Evolutionary conservation across 2,329 filamentous ascomycete genomes (phyloP), one percentile per base, ranked within the genome.

Genomic region (Hypoxylon sp.): DNA sequence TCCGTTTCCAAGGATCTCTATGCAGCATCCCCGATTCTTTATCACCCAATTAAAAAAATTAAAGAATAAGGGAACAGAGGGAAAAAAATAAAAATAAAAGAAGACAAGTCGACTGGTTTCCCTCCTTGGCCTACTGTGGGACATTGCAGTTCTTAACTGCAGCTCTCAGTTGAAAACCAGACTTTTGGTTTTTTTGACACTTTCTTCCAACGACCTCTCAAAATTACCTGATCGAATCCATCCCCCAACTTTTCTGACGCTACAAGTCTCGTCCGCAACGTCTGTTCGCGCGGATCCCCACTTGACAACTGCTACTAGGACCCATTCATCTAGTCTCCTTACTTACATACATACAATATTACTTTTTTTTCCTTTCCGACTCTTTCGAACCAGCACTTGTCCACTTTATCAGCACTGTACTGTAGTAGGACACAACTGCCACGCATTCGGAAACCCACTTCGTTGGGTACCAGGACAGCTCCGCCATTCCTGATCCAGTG

Each of bases 391-490:
- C 53, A 30, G 55, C 50, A 67, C 65, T 63, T 60, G 60, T 58
- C 68, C 64, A 70, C 61, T 50, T 64, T 70, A 70, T 70, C 67
- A 67, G 61, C 64, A 70, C 67, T 67, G 67, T 70, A 70, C 67
- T 52, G 38, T 63, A 60, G 58, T 48, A 32, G 36, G 51, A 45
- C 45, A 60, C 64, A 58, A 57, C 65, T 68, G 65, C 68, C 68
- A 70, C 68, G 68, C 65, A 68, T 65, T 65, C 59, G 32, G 45
- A 60, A 67, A 70, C 68, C 68, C 68, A 70, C 68, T 68, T 69
- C 43, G 66, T 71, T 71, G 68, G 66, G 68, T 71, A 71, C 38
- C 68, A 71, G 66, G 66, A 67, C 68, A 71, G 66, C 65, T 71
- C 68, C 68, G 68, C 68, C 64, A 55, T 71, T 55, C 61, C 60